Conservation (phyloP, 2,329 filamentous ascomycete genomes). For the Fusarium illudens region DNA sequence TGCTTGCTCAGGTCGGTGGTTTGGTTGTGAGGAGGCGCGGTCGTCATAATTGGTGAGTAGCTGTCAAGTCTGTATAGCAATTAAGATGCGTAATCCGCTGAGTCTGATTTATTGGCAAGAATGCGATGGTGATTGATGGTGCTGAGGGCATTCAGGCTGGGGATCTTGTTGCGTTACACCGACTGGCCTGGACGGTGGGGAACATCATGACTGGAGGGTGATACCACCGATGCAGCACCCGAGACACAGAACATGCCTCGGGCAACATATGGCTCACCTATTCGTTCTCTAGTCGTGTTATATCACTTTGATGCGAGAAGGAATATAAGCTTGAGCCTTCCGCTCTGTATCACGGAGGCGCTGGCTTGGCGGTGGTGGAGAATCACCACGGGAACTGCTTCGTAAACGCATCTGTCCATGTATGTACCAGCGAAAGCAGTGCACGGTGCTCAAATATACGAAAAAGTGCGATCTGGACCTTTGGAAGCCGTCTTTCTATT, state of each 20-base stretch:
- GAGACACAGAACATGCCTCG: background rate
- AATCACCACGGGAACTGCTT: background rate
- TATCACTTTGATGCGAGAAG: background rate
- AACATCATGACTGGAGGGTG: constrained; percentile 28
- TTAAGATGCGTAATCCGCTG: background rate
- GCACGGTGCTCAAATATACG: background rate
- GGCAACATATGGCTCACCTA: background rate
- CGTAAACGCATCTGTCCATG: background rate
- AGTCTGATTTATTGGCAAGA: background rate
- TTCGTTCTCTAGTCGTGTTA: background rate
- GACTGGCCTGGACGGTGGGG: too few species aligned
- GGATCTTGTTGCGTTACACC: constrained; percentile 12
- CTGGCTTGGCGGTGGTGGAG: background rate
- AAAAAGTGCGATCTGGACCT: background rate
- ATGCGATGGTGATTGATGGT: background rate
- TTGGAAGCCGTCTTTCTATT: background rate
- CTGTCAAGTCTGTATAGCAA: background rate
- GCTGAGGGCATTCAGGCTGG: background rate
- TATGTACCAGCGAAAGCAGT: background rate
- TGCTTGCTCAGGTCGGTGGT: constrained; percentile 52
- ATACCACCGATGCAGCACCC: constrained; percentile 2
- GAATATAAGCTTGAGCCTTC: background rate
- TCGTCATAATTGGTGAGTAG: constrained; percentile 17
- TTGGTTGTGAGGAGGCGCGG: constrained; percentile 21
- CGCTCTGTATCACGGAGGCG: background rate